These are phyloP conservation scores for Rugosomyces carneus DNA, from an alignment of 1,284 basidiomycete genomes.

Conservation along the genomic window DNA sequence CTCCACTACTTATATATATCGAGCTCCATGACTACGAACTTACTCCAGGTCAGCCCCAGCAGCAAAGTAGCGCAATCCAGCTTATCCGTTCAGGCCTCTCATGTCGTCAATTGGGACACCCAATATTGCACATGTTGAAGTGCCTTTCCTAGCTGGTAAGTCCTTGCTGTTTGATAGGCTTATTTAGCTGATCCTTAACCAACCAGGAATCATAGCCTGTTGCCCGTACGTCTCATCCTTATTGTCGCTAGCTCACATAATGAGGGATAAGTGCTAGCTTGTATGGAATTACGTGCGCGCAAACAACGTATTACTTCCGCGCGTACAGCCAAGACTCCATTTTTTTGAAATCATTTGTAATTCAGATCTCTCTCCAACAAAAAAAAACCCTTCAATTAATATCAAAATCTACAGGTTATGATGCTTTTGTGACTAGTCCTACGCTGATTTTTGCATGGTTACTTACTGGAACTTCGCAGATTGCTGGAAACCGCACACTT, in stretches of 20 bases:
- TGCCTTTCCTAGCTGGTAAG: slow-evolving; percentile 2
- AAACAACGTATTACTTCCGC: slow-evolving; percentile 4
- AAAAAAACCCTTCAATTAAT: no score
- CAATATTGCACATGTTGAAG: neutral
- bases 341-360: neutral
- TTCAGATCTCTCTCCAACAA: neutral
- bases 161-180: neutral
- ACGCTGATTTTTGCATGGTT: neutral
- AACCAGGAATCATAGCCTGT: slow-evolving; percentile 1
- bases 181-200: neutral
- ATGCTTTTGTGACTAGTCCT: neutral
- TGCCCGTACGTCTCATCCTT: slow-evolving; percentile 5
- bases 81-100: no score
- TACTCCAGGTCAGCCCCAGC: no score
- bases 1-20: no score
- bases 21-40: no score
- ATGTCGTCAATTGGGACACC: neutral
- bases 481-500: slow-evolving; percentile 5
- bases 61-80: no score
- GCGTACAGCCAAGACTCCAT: neutral
- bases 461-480: neutral
- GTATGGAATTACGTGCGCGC: slow-evolving; percentile 6
- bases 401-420: neutral
- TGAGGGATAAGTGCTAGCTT: neutral
- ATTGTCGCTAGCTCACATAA: neutral